These are phyloP conservation scores for Penicillium sp. DNA, from an alignment of 2,329 filamentous ascomycete species.

Conservation along the genomic window DNA sequence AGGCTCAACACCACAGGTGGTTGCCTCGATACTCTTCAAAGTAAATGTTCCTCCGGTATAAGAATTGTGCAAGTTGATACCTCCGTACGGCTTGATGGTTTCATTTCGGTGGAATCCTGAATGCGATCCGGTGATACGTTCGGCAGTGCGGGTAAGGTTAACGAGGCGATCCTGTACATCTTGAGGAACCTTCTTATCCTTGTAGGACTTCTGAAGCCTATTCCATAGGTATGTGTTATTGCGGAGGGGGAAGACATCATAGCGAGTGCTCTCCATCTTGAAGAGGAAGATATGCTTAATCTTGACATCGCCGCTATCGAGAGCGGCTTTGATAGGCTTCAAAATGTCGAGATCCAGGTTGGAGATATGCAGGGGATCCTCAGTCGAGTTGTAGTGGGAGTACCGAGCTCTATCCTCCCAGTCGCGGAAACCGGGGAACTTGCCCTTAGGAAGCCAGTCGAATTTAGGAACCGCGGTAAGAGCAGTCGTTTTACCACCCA, in stretches of 20 bases:
- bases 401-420: slow-evolving; percentile 24
- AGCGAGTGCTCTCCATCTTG: slow-evolving; percentile 53
- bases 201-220: slow-evolving; percentile 46
- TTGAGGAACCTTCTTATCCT: slow-evolving; percentile 41
- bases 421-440: slow-evolving; percentile 30
- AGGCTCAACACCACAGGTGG: slow-evolving; percentile 50
- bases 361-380: slow-evolving; percentile 49
- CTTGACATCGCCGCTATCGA: slow-evolving; percentile 36
- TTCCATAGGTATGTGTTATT: slow-evolving; percentile 45
- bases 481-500: slow-evolving; percentile 26
- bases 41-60: slow-evolving; percentile 53
- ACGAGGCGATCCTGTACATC: slow-evolving; percentile 32
- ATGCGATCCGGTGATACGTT: slow-evolving; percentile 31
- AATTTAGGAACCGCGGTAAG: slow-evolving; percentile 21
- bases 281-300: slow-evolving; percentile 53
- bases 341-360: slow-evolving; percentile 44
- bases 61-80: slow-evolving; percentile 49
- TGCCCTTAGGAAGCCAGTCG: slow-evolving; percentile 29
- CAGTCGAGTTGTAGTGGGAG: slow-evolving; percentile 42
- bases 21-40: slow-evolving; percentile 51
- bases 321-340: slow-evolving; percentile 27
- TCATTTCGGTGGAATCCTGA: slow-evolving; percentile 28
- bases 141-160: slow-evolving; percentile 35
- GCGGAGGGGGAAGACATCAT: slow-evolving; percentile 52
- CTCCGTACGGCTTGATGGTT: slow-evolving; percentile 41